These are phyloP conservation scores for Vanilla planifolia DNA, from an alignment of 106 monocot species.

Conservation along the genomic window DNA sequence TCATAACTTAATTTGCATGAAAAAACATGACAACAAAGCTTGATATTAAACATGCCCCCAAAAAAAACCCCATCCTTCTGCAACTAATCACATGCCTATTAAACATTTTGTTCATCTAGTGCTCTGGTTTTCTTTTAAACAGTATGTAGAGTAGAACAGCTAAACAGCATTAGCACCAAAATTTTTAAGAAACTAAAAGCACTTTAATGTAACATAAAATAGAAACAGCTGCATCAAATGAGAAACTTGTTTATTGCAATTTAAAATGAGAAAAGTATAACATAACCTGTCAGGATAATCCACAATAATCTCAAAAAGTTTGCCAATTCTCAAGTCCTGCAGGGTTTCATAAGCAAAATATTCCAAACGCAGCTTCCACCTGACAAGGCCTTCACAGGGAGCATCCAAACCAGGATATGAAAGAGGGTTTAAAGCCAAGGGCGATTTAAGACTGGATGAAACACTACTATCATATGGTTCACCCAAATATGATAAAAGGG, in stretches of 20 bases:
- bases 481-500: constrained; percentile 71
- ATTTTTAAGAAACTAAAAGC: too few relatives aligned
- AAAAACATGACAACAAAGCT: too few relatives aligned
- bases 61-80: too few relatives aligned
- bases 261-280: background rate
- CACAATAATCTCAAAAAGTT: constrained; percentile 99
- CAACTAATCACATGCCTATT: background rate
- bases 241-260: background rate
- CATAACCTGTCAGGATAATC: constrained; percentile 97
- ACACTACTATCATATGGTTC: constrained; percentile 40
- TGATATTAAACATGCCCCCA: too few relatives aligned
- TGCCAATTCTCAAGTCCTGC: constrained; percentile 90
- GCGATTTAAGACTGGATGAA: constrained; percentile 50
- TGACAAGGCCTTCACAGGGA: constrained; percentile 87
- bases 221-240: background rate
- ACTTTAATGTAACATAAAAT: background rate
- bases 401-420: constrained; percentile 46
- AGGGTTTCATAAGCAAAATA: constrained; percentile 99
- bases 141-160: too few relatives aligned
- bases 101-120: too few relatives aligned
- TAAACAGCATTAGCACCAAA: too few relatives aligned
- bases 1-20: too few relatives aligned
- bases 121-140: too few relatives aligned
- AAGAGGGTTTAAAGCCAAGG: constrained; percentile 69
- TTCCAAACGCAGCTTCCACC: constrained; percentile 95